Base-by-base conservation (phyloP, 2,329 filamentous ascomycete genomes). In the Ilyonectria sp. region DNA sequence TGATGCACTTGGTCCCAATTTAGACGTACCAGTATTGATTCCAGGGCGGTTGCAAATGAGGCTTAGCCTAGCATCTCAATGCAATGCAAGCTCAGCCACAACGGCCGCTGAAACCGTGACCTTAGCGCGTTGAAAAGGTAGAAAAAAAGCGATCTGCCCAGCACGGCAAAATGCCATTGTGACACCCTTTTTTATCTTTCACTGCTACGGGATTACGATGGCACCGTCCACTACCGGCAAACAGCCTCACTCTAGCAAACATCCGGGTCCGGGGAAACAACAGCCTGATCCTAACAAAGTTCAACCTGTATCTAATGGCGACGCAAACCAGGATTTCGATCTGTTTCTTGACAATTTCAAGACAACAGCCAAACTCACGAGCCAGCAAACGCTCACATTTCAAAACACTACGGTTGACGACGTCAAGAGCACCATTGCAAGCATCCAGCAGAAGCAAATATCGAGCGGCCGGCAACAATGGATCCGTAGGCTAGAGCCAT, bases 401-500 rank as follows among this genome's bases (percentile, higher is more conserved):
- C 29, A 49, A 17, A 23, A 49, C 13, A 59, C 26, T 17, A 59
- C n/a, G 11, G n/a, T 59, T 13, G 26, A 35, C 3, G 56, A 59
- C 7, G 56, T 59, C 2, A 31, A 33, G 26, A 26, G 8, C 15
- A 31, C 26, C 9, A 31, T 59, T n/a, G 17, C 10, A 3, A 19
- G 6, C 8, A 49, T 59, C n/a, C 43, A 59, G 10, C 29, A 47
- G n/a, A 49, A 49, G n/a, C 44, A 59, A 21, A 17, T 15, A 21
- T 35, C 31, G 19, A 47, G 19, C 13, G 21, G 33, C 10, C 29
- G 56, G 13, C 29, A 49, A 47, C 26, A 17, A 23, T 59, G 44
- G 23, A 33, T 79, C 29, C 63, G 17, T 1, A 46, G 54, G 26
- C 71, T 81, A 33, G 6, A 71, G 43, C 19, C 67, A 23, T 60